Conservation (phyloP, 202 grass and related monocot genomes). For the Panicum virgatum region DNA sequence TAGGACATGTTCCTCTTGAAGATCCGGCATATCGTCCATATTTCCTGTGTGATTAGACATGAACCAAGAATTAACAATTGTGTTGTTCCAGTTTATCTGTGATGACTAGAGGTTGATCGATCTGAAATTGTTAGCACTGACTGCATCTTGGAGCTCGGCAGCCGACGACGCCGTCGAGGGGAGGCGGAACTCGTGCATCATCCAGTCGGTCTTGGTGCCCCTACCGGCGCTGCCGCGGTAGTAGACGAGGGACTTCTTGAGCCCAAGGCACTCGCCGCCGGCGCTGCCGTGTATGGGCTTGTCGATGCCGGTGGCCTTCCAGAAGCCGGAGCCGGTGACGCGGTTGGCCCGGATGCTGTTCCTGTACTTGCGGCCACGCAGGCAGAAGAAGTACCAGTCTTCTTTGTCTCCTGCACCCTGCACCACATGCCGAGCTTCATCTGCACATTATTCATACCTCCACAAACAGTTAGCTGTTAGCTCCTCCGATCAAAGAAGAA, state of each 20-base stretch:
- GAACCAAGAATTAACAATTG: not conserved
- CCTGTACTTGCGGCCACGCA: conserved; percentile 39
- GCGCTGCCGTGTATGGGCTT: conserved; percentile 8
- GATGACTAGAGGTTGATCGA: not conserved
- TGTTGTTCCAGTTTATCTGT: not conserved
- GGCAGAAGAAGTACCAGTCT: conserved; percentile 52
- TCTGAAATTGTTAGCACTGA: not conserved
- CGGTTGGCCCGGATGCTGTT: conserved; percentile 53
- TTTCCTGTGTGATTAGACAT: conserved; percentile 38
- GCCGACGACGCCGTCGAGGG: conserved; percentile 2
- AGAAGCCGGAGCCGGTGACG: conserved; percentile 49
- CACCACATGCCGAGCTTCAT: not conserved
- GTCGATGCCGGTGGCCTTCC: conserved; percentile 60
- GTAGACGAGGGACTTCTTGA: conserved; percentile 67
- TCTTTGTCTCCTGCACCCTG: conserved; percentile 29
- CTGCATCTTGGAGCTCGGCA: conserved; percentile 40
- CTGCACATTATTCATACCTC: not conserved
- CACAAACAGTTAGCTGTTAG: not conserved
- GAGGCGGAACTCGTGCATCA: conserved; percentile 76
- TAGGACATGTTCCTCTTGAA: conserved; percentile 51
- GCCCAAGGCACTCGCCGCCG: conserved; percentile 25
- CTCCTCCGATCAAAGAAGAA: not conserved
- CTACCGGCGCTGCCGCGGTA: conserved; percentile 55
- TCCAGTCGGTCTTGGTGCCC: conserved; percentile 66
- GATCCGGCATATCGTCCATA: conserved; percentile 66